These are phyloP conservation scores for Borovskyia barvae DNA, from an alignment of 208 protist genomes.

Conservation along the genomic window DNA sequence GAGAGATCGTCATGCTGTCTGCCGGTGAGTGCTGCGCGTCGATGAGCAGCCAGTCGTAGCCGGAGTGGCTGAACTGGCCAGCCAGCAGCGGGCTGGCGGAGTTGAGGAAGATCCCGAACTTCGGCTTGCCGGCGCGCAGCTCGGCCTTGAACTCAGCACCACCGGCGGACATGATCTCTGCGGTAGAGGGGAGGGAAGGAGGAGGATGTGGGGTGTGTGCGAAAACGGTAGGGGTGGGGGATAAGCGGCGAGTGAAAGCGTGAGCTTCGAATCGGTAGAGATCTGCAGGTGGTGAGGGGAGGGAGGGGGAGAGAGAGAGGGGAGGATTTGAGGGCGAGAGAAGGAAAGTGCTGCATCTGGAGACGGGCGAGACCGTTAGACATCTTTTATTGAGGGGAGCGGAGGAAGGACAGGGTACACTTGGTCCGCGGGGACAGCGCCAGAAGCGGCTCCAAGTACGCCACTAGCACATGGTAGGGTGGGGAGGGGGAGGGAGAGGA, in stretches of 20 bases:
- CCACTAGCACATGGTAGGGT: too few relatives aligned
- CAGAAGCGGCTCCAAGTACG: too few relatives aligned
- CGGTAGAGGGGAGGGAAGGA: background rate
- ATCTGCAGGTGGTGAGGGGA: background rate
- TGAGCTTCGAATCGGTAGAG: background rate
- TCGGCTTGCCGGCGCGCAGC: constrained; percentile 74
- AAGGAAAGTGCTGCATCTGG: too few relatives aligned
- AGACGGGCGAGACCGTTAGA: too few relatives aligned
- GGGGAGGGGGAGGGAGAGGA: too few relatives aligned
- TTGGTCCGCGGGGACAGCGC: too few relatives aligned
- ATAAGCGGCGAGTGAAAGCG: constrained; percentile 3
- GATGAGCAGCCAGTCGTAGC: constrained; percentile 84
- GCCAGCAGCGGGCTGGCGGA: constrained; percentile 62
- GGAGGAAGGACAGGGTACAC: too few relatives aligned
- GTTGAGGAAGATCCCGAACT: constrained; percentile 83
- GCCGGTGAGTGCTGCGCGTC: constrained; percentile 75
- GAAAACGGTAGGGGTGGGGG: background rate
- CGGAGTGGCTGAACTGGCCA: constrained; percentile 80
- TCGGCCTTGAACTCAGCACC: constrained; percentile 80
- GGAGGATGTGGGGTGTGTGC: background rate
- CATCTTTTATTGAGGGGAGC: too few relatives aligned
- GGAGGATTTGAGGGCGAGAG: too few relatives aligned
- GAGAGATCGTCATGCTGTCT: constrained; percentile 47
- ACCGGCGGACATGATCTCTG: constrained; percentile 48
- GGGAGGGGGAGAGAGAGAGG: too few relatives aligned